Conservation (phyloP, 495 filamentous ascomycete genomes). For the Hamigera avellanea region DNA sequence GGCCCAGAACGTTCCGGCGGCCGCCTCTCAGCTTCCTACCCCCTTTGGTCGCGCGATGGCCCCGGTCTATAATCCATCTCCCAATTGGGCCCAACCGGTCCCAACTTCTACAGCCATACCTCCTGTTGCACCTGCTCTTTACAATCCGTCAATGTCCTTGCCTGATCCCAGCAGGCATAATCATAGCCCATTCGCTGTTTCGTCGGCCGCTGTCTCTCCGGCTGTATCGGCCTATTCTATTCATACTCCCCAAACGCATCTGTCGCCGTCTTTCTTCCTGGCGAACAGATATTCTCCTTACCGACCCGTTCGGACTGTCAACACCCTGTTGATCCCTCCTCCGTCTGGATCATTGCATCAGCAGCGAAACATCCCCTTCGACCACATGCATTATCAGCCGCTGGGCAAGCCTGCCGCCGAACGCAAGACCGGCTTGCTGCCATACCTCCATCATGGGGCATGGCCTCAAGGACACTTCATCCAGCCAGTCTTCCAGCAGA, state of each 20-base stretch:
- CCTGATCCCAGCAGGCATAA: conserved; percentile 34
- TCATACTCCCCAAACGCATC: conserved; percentile 38
- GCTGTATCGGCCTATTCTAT: conserved; percentile 30
- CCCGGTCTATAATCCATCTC: conserved; percentile 44
- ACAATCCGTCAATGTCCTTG: conserved; percentile 41
- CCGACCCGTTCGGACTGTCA: conserved; percentile 77
- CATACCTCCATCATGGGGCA: conserved; percentile 36
- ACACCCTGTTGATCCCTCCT: conserved; percentile 69
- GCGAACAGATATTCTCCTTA: conserved; percentile 73
- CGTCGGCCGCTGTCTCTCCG: conserved; percentile 28
- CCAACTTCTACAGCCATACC: conserved; percentile 33
- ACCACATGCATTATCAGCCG: conserved; percentile 80
- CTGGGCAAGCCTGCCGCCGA: conserved; percentile 58
- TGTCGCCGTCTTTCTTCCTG: conserved; percentile 53
- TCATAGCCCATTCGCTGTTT: conserved; percentile 24
- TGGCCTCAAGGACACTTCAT: conserved; percentile 8
- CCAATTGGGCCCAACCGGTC: conserved; percentile 34
- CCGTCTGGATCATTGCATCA: conserved; percentile 56
- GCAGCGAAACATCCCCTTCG: conserved; percentile 36
- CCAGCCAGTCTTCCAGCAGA: not conserved
- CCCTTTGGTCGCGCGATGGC: conserved; percentile 45
- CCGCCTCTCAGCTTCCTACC: conserved; percentile 33
- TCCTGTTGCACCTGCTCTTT: conserved; percentile 21
- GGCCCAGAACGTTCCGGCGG: conserved; percentile 15
- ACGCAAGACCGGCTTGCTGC: conserved; percentile 59